Evolutionary conservation across 2,329 filamentous ascomycete genomes (phyloP).

Genomic region (Monosporascus sp.): DNA sequence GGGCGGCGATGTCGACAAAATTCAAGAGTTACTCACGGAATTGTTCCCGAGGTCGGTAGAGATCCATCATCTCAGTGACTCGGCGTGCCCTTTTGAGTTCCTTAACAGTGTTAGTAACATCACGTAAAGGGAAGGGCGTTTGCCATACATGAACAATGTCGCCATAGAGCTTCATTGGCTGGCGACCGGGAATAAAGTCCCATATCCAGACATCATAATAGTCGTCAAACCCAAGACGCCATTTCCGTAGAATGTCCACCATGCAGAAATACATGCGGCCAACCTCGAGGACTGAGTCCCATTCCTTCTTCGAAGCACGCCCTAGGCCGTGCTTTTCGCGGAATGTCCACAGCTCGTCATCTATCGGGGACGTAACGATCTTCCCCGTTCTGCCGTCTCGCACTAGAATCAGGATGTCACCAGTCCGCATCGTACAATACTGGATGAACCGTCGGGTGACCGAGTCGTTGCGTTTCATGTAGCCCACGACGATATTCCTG

Average conservation of each 20-base stretch:
- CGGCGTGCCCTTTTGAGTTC: constrained; percentile 23
- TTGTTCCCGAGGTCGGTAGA: constrained; percentile 19
- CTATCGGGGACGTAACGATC: constrained; percentile 19
- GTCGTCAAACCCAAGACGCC: constrained; percentile 22
- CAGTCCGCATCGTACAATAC: constrained; percentile 23
- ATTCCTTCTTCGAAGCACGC: constrained; percentile 21
- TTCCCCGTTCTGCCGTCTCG: constrained; percentile 25
- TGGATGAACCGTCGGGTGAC: constrained; percentile 27
- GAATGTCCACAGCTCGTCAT: constrained; percentile 21
- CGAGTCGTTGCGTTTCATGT: constrained; percentile 29
- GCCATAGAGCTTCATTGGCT: constrained; percentile 14
- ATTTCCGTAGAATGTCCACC: constrained; percentile 17
- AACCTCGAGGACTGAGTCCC: constrained; percentile 16
- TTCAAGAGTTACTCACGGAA: constrained; percentile 5
- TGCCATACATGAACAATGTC: constrained; percentile 12
- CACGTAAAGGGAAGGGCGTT: neutral
- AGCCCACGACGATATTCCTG: constrained; percentile 26
- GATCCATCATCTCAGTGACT: constrained; percentile 16
- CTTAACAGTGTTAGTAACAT: constrained; percentile 10
- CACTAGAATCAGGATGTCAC: constrained; percentile 22
- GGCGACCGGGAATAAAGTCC: constrained; percentile 21
- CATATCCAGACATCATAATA: constrained; percentile 28
- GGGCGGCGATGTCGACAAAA: neutral
- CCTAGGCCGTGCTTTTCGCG: constrained; percentile 18
- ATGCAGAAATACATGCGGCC: constrained; percentile 18